Base-by-base conservation (phyloP, 2,329 filamentous ascomycete genomes). In the Aplosporella prunicola region DNA sequence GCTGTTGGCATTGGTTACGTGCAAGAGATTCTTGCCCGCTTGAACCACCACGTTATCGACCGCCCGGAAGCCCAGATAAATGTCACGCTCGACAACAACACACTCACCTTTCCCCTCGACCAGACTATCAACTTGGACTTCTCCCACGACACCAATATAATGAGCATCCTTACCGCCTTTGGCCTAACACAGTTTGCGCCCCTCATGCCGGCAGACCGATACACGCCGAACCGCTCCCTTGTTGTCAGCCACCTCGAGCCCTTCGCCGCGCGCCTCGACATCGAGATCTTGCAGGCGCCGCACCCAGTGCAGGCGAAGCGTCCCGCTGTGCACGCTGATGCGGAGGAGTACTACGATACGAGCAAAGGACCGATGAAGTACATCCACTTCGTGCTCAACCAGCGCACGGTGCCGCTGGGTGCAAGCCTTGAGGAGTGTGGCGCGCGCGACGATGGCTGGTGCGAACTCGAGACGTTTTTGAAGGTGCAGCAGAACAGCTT, bases 121-220 rank as follows among this genome's bases (percentile, higher is more conserved):
- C 83, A 88, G 53, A 71, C 66, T 15, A 65, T 88, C 11, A 85
- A 86, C 56, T 72, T 87, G 33, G 82, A 87, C 62, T 87, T 87
- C 55, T 78, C 74, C 11, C 82, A 88, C 56, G 82, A 88, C 57
- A 80, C 78, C 20, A 83, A 82, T 52, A 82, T 84, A 42, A 66
- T 79, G 47, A 71, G 72, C 17, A 72, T 86, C 45, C 62, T 87
- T 4, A 76, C 80, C 0, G 82, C 82, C 0, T 82, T 88, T 43
- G 81, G 81, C 1, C 65, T 87, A 31, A 74, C 62, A 3, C 82
- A 87, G 51, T 86, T 88, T 51, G 63, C 68, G 2, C 64, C 71
- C 14, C 61, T 52, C n/a, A 39, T 71, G 10, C 74, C 76, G 0
- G 62, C 70, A 2, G 64, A 67, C 9, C 56, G 62, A 18, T 70